Evolutionary conservation across 164 flowering plant species (phyloP).

Genomic region (Dillenia turbinata): DNA sequence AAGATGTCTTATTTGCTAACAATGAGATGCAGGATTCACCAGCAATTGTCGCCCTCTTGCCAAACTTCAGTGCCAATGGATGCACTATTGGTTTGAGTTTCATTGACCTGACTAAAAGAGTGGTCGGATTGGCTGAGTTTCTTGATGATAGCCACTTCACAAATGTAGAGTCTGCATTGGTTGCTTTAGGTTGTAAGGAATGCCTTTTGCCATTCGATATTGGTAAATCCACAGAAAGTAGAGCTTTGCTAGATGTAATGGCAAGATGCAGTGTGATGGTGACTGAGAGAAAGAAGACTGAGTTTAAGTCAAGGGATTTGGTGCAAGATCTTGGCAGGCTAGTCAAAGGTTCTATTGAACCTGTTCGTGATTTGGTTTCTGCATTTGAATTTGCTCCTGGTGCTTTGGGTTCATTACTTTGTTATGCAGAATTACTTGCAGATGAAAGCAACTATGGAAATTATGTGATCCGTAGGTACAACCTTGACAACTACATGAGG

Average conservation of each 20-base stretch:
- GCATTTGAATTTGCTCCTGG: conserved; percentile 71
- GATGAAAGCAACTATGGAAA: conserved; percentile 87
- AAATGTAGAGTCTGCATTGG: conserved; percentile 82
- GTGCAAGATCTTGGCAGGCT: conserved; percentile 86
- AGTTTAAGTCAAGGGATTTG: conserved; percentile 79
- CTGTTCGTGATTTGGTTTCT: conserved; percentile 71
- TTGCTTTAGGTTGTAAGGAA: conserved; percentile 93
- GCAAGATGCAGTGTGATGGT: conserved; percentile 81
- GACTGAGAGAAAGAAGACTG: conserved; percentile 83
- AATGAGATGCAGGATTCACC: conserved; percentile 97
- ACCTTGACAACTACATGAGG: conserved; percentile 81
- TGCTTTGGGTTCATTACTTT: conserved; percentile 70
- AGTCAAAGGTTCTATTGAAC: conserved; percentile 83
- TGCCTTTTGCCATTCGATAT: conserved; percentile 72
- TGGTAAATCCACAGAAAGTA: conserved; percentile 54
- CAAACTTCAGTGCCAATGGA: conserved; percentile 55
- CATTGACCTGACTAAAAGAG: conserved; percentile 72
- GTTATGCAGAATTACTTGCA: conserved; percentile 82
- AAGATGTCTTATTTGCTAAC: conserved; percentile 91
- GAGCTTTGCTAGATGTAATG: conserved; percentile 56
- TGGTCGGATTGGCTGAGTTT: conserved; percentile 83
- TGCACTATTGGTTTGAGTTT: conserved; percentile 76
- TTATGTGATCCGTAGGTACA: conserved; percentile 50
- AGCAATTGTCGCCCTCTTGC: conserved; percentile 58
- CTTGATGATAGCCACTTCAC: conserved; percentile 96